Evolutionary conservation across 208 protist genomes (phyloP).

Genomic region (Histomonas meleagridis): DNA sequence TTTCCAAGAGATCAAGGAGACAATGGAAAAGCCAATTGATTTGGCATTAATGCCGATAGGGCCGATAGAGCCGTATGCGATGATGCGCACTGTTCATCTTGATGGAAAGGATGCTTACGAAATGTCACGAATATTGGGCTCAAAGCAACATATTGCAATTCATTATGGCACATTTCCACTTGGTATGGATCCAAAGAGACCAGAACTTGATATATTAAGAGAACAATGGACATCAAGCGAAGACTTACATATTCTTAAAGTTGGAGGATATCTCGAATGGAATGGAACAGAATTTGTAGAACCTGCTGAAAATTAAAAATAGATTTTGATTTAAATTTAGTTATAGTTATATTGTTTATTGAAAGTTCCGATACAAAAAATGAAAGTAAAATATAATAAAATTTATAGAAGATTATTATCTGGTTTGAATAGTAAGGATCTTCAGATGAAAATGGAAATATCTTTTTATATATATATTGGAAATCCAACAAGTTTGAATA

Average conservation of each 20-base stretch:
- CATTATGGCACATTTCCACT: constrained; percentile 17
- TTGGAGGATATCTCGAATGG: not conserved
- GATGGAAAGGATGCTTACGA: not conserved
- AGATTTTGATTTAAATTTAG: too few species aligned
- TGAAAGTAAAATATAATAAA: too few species aligned
- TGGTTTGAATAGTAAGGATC: too few species aligned
- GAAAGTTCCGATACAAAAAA: too few species aligned
- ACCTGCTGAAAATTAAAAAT: too few species aligned
- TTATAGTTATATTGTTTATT: too few species aligned
- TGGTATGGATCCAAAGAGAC: not conserved
- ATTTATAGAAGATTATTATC: too few species aligned
- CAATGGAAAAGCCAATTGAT: not conserved
- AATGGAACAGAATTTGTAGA: too few species aligned
- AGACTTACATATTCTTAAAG: not conserved
- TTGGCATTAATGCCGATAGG: not conserved
- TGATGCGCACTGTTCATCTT: not conserved
- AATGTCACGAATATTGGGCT: not conserved
- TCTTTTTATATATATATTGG: too few species aligned
- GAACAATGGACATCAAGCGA: not conserved
- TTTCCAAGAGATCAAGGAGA: not conserved
- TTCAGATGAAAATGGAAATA: too few species aligned
- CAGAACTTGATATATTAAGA: not conserved
- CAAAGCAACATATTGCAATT: not conserved
- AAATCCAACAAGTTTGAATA: too few species aligned
- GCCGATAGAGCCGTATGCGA: not conserved